Conservation (phyloP, 176 grass and related monocot genomes). For the Oryza rufipogon region DNA sequence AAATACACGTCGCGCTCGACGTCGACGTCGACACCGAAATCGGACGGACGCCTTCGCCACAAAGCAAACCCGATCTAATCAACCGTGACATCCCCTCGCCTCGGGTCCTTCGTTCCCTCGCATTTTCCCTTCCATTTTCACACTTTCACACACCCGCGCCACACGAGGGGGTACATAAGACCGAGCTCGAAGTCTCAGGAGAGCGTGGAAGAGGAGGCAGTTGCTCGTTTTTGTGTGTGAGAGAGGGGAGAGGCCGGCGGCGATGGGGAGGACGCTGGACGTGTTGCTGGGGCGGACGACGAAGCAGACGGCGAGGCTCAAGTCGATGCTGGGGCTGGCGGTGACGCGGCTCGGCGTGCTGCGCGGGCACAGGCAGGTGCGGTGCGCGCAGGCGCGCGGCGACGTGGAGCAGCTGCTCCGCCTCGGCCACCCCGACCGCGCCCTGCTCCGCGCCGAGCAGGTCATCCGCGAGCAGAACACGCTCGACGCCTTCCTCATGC, state of each 20-base stretch:
- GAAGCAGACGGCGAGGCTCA: constrained; percentile 65
- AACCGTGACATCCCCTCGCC: background rate
- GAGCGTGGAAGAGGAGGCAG: background rate
- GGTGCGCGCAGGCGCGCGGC: constrained; percentile 59
- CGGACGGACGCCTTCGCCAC: constrained; percentile 36
- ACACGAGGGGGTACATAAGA: constrained; percentile 30
- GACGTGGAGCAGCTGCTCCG: constrained; percentile 88
- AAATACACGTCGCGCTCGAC: constrained; percentile 34
- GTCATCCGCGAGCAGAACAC: constrained; percentile 73
- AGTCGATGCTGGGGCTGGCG: constrained; percentile 50
- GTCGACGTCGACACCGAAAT: background rate
- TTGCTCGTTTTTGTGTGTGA: background rate
- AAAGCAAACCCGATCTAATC: constrained; percentile 46
- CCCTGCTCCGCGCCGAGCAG: constrained; percentile 83
- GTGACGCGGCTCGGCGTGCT: constrained; percentile 57
- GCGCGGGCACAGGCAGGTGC: constrained; percentile 63
- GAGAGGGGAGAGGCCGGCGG: background rate
- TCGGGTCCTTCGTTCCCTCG: constrained; percentile 6
- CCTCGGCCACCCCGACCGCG: constrained; percentile 68
- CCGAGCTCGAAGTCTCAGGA: constrained; percentile 2
- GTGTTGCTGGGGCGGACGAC: constrained; percentile 70
- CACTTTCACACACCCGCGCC: constrained; percentile 25
- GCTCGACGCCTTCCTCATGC: constrained; percentile 64
- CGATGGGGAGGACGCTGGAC: constrained; percentile 79
- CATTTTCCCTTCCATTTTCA: background rate